Conservation (phyloP, 2,329 filamentous ascomycete species). For the Aspergillus sp. region DNA sequence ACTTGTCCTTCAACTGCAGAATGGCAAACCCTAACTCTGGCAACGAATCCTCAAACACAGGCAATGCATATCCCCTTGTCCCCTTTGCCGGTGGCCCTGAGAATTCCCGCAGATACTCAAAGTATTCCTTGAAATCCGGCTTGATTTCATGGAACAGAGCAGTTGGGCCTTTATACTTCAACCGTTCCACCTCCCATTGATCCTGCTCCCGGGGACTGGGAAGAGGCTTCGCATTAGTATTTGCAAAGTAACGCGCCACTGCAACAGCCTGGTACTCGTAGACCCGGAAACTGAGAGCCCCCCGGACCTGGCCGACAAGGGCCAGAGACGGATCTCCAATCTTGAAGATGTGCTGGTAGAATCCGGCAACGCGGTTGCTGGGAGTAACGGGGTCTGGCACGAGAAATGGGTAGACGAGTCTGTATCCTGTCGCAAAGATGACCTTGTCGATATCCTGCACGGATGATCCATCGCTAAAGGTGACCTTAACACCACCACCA, state of each 20-base stretch:
- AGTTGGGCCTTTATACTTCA: conserved; percentile 22
- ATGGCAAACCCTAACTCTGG: conserved; percentile 23
- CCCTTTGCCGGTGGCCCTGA: conserved; percentile 41
- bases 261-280: conserved; percentile 35
- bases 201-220: conserved; percentile 23
- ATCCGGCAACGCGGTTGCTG: conserved; percentile 26
- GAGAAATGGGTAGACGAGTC: conserved; percentile 30
- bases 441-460: conserved; percentile 25
- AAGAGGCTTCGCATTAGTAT: conserved; percentile 20
- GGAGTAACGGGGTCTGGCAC: conserved; percentile 21
- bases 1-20: conserved; percentile 19
- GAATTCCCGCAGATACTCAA: conserved; percentile 39
- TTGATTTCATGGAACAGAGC: conserved; percentile 25
- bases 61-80: conserved; percentile 36
- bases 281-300: conserved; percentile 29
- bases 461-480: conserved; percentile 23
- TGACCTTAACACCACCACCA: conserved; percentile 1
- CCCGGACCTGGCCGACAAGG: conserved; percentile 29
- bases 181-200: conserved; percentile 26
- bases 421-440: conserved; percentile 34
- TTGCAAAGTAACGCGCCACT: conserved; percentile 29
- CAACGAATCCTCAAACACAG: conserved; percentile 40
- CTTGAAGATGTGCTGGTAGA: conserved; percentile 35
- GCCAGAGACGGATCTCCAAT: conserved; percentile 29
- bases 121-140: conserved; percentile 41